Conservation (phyloP, 1,284 basidiomycete genomes). For the Austroboletus niveus region DNA sequence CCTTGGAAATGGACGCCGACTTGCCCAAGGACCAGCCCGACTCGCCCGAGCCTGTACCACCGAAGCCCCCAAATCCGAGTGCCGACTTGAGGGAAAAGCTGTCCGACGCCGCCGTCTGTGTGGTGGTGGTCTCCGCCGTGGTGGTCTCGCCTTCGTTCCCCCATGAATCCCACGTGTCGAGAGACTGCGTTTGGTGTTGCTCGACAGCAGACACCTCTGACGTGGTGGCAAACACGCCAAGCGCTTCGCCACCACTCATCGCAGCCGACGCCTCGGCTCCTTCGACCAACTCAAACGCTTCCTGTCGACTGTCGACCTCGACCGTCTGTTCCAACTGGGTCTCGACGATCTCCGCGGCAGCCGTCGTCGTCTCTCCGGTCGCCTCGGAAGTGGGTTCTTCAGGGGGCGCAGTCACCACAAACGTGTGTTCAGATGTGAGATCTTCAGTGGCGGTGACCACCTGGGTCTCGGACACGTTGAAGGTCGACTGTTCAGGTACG, state of each 20-base stretch:
- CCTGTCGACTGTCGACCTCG: neutral
- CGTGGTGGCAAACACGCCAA: too few relatives aligned
- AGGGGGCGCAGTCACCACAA: conserved; percentile 26
- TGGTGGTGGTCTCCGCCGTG: neutral
- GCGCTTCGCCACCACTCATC: too few relatives aligned
- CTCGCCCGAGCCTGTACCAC: neutral
- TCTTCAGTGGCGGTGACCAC: conserved; percentile 2
- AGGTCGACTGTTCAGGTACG: neutral
- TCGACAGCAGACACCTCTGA: too few relatives aligned
- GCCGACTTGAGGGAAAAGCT: conserved; percentile 2
- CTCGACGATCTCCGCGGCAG: neutral
- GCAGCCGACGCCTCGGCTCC: neutral
- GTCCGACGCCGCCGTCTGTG: conserved; percentile 2
- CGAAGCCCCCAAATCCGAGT: conserved; percentile 2
- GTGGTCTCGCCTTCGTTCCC: neutral
- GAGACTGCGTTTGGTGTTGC: neutral
- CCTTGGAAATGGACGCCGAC: neutral
- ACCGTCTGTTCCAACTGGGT: conserved; percentile 3
- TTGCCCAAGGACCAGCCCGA: neutral
- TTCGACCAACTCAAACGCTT: conserved; percentile 8
- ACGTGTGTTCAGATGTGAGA: conserved; percentile 19
- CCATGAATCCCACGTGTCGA: neutral
- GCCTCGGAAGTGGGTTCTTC: conserved; percentile 16
- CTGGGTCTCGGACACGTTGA: conserved; percentile 10
- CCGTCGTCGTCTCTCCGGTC: neutral